Base-by-base conservation (phyloP, 371 early-diverging fungal genomes). In the Mucor irregularis region DNA sequence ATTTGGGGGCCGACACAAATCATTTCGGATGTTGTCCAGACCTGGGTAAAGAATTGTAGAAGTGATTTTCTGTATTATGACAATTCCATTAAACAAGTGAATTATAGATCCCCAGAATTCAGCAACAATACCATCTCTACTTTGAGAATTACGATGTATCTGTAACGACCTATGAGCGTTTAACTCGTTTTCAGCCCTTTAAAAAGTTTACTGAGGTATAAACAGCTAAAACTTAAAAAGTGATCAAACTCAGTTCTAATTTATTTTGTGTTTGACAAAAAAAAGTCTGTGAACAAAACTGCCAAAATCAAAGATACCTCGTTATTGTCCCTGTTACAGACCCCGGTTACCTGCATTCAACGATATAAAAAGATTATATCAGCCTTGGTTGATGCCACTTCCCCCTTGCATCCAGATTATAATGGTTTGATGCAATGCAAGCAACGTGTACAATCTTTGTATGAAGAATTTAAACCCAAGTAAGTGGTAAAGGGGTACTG, bases 1-100 rank as follows among this genome's bases (percentile, higher is more conserved):
- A 73, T 75, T 52, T 78, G 73, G 74, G 79, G 79, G n/a, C 79
- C 79, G 22, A 75, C 75, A n/a, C 79, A 78, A 55, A 75, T 78
- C 39, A 71, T 75, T 34, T 73, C 73, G 46, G 79, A 78, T 49
- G 55, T 78, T 49, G 62, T 78, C 44, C 69, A 66, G 52, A 56
- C 66, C 48, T 69, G 68, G 69, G 70, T 67, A 63, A 62, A 42
- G 16, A 21, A 19, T 33, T 4, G 34, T 3, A 19, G 16, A 59
- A 42, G 9, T 33, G 30, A 10, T 16, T 16, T 17, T 10, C 9
- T 31, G 34, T 5, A 19, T 8, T 19, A 22, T 33, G 29, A 24
- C 42, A 39, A 29, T 53, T 37, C 49, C 44, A 5, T 49, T 34
- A n/a, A n/a, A n/a, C n/a, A n/a, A n/a, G n/a, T n/a, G 10, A 29